Percentiles rank a stretch among this genome's conserved stretches.
Conservation (phyloP, 768 basidiomycete genomes). For the Kwoniella sp. region DNA sequence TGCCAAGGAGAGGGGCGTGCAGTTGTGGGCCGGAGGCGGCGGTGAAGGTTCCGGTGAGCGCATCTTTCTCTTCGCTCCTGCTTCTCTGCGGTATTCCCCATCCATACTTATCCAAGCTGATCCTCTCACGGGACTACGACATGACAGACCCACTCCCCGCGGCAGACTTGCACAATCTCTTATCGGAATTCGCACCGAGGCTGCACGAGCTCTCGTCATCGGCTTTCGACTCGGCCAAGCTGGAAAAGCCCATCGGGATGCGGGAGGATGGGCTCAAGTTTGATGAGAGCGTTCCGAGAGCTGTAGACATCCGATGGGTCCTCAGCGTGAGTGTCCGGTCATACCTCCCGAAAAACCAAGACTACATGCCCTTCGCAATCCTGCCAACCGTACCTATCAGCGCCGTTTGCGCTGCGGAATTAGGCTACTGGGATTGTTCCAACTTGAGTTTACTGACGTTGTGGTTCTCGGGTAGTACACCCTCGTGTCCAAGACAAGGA, state of each 20-base stretch:
- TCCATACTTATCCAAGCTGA: background rate
- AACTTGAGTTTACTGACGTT: too few relatives aligned
- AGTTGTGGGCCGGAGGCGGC: constrained; percentile 55
- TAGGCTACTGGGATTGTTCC: too few relatives aligned
- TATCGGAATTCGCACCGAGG: constrained; percentile 45
- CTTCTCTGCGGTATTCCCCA: background rate
- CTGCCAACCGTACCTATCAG: too few relatives aligned
- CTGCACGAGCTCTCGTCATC: background rate
- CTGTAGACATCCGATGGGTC: constrained; percentile 51
- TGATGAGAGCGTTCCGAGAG: constrained; percentile 23
- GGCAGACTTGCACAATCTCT: constrained; percentile 51
- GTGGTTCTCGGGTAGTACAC: too few relatives aligned
- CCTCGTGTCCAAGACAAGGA: constrained; percentile 49
- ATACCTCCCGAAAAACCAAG: too few relatives aligned
- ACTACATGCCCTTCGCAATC: too few relatives aligned
- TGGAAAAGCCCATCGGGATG: constrained; percentile 33
- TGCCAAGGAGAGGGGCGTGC: constrained; percentile 43
- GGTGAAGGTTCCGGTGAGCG: constrained; percentile 54
- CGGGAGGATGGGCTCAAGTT: constrained; percentile 36
- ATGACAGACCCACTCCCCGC: constrained; percentile 48
- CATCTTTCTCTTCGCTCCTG: background rate
- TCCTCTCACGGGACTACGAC: background rate
- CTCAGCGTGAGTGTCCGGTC: constrained; percentile 44
- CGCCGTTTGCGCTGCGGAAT: too few relatives aligned
- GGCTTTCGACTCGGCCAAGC: background rate